Evolutionary conservation across 1,139 yeast species (phyloP).

Genomic region (Candida glucosophila): DNA sequence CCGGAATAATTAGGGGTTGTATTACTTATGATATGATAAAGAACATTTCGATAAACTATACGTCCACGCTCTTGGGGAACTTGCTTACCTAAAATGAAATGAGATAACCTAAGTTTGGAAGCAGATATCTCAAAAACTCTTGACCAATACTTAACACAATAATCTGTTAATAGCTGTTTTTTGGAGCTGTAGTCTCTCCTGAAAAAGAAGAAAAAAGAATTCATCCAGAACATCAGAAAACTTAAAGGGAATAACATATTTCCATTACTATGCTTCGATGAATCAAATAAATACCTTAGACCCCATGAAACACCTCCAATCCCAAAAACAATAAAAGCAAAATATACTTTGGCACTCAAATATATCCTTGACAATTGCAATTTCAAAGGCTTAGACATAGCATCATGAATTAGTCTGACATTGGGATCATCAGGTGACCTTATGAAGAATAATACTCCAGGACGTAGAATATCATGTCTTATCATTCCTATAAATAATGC

Average conservation of each 20-base stretch:
- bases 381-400: conserved; percentile 64
- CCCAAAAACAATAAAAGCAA: conserved; percentile 63
- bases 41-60: conserved; percentile 47
- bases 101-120: conserved; percentile 58
- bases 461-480: conserved; percentile 63
- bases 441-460: conserved; percentile 85
- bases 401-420: conserved; percentile 81
- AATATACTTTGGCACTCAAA: conserved; percentile 70
- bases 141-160: conserved; percentile 51
- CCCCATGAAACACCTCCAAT: conserved; percentile 61
- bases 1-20: conserved; percentile 48
- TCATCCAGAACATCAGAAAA: conserved; percentile 5
- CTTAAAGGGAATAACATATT: conserved; percentile 24
- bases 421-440: conserved; percentile 94
- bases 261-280: conserved; percentile 6
- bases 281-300: conserved; percentile 29
- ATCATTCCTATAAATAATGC: conserved; percentile 85
- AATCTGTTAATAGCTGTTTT: conserved; percentile 17
- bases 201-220: conserved; percentile 6
- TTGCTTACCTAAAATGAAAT: conserved; percentile 67
- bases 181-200: too few species aligned
- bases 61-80: conserved; percentile 70
- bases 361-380: conserved; percentile 69
- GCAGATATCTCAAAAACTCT: conserved; percentile 51
- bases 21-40: conserved; percentile 26